phyloP scores from a whole-genome alignment of 2,329 filamentous ascomycete species.

The Cladosporium sp. region DNA sequence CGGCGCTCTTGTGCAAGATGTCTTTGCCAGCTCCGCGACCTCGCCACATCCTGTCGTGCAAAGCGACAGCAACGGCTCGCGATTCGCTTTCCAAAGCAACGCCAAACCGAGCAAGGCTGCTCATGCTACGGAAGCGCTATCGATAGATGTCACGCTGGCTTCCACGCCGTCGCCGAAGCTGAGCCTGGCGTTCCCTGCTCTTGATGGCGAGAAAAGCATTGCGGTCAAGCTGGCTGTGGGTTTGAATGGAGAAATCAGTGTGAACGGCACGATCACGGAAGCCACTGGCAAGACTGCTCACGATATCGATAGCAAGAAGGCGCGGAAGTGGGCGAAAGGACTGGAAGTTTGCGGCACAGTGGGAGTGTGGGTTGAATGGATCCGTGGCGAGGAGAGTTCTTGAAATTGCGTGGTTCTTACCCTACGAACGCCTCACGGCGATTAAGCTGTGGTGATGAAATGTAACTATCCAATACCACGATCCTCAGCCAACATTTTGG shows the following conservation, averaged over 20 bases:
- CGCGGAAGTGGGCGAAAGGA: constrained; percentile 45
- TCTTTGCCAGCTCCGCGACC: constrained; percentile 15
- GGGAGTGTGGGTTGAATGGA: constrained; percentile 56
- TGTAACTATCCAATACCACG: not conserved
- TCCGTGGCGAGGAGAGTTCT: constrained; percentile 30
- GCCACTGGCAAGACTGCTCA: constrained; percentile 36
- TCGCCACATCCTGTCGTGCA: not conserved
- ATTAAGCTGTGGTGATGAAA: not conserved
- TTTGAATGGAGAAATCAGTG: constrained; percentile 22
- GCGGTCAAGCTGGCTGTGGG: constrained; percentile 33
- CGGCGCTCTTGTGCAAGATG: constrained; percentile 59
- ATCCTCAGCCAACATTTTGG: not conserved
- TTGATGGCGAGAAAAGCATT: constrained; percentile 58
- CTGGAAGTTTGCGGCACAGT: constrained; percentile 53
- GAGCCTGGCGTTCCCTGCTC: constrained; percentile 43
- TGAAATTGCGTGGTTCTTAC: not conserved
- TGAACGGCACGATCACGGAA: constrained; percentile 20
- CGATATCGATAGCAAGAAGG: constrained; percentile 31
- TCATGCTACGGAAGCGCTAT: constrained; percentile 5
- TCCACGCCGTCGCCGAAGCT: constrained; percentile 38
- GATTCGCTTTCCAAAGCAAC: not conserved
- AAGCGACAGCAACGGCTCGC: not conserved
- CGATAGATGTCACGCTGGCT: constrained; percentile 38
- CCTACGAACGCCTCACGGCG: not conserved
- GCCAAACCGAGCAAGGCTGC: not conserved